Evolutionary conservation across 208 protist genomes (phyloP).

Genomic region (Sergeia podlipaevii): DNA sequence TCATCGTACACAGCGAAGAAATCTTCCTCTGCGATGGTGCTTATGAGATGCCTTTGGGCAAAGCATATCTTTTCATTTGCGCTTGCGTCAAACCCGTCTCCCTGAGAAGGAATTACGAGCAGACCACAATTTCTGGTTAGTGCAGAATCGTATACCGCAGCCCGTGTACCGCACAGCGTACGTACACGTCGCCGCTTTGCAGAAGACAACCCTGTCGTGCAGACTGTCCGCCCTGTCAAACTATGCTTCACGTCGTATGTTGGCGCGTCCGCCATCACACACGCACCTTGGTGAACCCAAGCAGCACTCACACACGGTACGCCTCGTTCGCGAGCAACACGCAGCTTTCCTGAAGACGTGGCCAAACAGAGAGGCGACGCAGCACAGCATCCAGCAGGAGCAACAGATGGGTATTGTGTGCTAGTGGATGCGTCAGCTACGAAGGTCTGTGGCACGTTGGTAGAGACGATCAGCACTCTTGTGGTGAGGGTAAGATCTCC

Average conservation of each 20-base stretch:
- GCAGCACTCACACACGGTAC: conserved; percentile 54
- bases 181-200: conserved; percentile 24
- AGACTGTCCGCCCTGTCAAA: conserved; percentile 34
- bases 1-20: background rate
- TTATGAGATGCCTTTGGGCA: conserved; percentile 23
- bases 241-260: conserved; percentile 31
- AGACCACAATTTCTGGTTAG: conserved; percentile 35
- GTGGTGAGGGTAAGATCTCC: too few species aligned
- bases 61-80: conserved; percentile 23
- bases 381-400: too few species aligned
- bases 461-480: too few species aligned
- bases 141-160: conserved; percentile 26
- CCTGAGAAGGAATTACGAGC: conserved; percentile 28
- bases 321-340: conserved; percentile 27
- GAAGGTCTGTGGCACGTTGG: too few species aligned
- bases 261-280: conserved; percentile 16
- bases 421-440: too few species aligned
- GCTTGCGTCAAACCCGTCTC: background rate
- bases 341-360: conserved; percentile 33
- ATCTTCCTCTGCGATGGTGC: conserved; percentile 10
- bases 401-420: too few species aligned
- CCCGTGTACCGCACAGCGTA: conserved; percentile 12
- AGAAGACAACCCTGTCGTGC: conserved; percentile 31
- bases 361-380: too few species aligned
- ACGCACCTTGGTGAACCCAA: conserved; percentile 44